Evolutionary conservation across 768 basidiomycete genomes (phyloP).

Genomic region (Suillus subaureus): DNA sequence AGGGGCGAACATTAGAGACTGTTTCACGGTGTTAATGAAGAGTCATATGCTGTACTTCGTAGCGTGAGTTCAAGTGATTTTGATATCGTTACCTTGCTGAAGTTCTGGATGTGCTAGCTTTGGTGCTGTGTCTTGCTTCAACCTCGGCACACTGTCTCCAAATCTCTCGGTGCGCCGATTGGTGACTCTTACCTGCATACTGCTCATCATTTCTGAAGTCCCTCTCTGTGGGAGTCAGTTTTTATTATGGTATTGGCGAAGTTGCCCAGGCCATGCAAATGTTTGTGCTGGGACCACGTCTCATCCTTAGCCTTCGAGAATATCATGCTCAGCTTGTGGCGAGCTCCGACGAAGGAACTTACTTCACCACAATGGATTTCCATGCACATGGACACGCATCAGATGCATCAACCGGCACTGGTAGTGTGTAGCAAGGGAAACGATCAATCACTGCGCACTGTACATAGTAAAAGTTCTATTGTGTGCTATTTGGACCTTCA

Average conservation of each 20-base stretch:
- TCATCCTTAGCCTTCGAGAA: constrained; percentile 1
- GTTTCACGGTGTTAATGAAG: background rate
- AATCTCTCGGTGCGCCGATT: background rate
- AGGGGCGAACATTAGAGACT: background rate
- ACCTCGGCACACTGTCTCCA: background rate
- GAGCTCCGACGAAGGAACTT: background rate
- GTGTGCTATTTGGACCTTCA: background rate
- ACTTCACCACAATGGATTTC: background rate
- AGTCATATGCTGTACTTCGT: background rate
- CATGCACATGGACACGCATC: background rate
- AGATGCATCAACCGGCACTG: background rate
- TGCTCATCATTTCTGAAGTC: background rate
- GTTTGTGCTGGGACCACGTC: background rate
- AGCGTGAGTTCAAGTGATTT: background rate
- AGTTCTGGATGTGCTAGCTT: background rate
- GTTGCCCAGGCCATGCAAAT: background rate
- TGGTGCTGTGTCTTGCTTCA: background rate
- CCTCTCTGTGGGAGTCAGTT: background rate
- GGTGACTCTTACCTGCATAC: background rate
- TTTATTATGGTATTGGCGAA: background rate
- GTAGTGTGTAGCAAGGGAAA: background rate
- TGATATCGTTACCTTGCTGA: background rate
- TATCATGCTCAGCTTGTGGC: background rate
- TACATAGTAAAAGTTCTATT: background rate
- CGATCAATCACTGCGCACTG: background rate